phyloP scores from a whole-genome alignment of 1,139 yeast species.

The Suhomyces bribrorum region DNA sequence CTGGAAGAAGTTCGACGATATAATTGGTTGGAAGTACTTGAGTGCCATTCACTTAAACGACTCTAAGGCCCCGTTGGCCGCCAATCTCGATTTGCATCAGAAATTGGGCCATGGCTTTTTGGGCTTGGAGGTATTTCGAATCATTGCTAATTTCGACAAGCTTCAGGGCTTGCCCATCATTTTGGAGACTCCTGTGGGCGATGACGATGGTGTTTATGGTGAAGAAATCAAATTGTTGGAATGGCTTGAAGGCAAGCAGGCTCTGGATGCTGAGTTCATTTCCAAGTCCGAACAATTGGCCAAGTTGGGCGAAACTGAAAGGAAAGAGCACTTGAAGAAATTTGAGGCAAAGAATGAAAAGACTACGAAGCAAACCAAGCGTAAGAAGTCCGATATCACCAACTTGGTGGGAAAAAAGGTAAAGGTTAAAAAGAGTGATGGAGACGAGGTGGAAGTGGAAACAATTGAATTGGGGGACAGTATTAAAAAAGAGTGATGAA shows the following conservation, averaged over 20 bases:
- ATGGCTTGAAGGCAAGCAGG: slow-evolving; percentile 60
- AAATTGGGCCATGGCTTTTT: slow-evolving; percentile 85
- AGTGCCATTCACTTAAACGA: slow-evolving; percentile 87
- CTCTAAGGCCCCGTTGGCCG: slow-evolving; percentile 90
- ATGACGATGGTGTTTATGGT: slow-evolving; percentile 64
- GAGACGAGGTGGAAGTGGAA: slow-evolving; percentile 6
- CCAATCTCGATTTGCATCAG: slow-evolving; percentile 90
- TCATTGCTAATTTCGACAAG: slow-evolving; percentile 67
- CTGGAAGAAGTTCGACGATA: slow-evolving; percentile 71
- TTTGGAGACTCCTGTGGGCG: slow-evolving; percentile 83
- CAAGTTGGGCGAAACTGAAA: slow-evolving; percentile 56
- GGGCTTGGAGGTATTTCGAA: slow-evolving; percentile 81
- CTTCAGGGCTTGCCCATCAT: slow-evolving; percentile 72
- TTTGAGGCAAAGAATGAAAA: slow-evolving; percentile 34
- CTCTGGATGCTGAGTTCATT: slow-evolving; percentile 56
- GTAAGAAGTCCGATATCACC: slow-evolving; percentile 21
- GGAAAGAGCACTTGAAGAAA: slow-evolving; percentile 51
- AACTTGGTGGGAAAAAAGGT: slow-evolving; percentile 21
- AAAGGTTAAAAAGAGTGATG: slow-evolving; percentile 16
- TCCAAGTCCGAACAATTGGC: slow-evolving; percentile 52
- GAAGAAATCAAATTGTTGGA: slow-evolving; percentile 78
- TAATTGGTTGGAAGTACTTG: slow-evolving; percentile 73
- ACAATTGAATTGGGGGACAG: not conserved
- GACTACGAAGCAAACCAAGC: slow-evolving; percentile 19
- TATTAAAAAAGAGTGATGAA: not conserved